A percentile compares a stretch with the other conserved stretches of the same genome.
Evolutionary conservation across 768 basidiomycete genomes (phyloP).

Genomic region (Clitopilus hobsonii): DNA sequence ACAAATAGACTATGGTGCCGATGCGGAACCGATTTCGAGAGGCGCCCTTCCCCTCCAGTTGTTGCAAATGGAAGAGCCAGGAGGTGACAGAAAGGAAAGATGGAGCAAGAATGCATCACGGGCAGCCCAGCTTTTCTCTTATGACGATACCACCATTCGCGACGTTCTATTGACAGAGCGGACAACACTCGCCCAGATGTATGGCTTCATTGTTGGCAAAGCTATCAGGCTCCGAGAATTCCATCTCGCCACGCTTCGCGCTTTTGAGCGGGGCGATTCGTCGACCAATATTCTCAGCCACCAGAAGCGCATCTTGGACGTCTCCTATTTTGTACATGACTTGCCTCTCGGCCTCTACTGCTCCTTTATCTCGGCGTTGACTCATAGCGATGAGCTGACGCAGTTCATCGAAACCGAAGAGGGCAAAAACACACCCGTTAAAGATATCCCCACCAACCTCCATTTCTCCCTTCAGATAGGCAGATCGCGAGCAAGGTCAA

Average conservation of each 20-base stretch:
- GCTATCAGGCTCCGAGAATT: conserved; percentile 59
- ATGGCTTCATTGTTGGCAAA: conserved; percentile 71
- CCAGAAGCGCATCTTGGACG: conserved; percentile 51
- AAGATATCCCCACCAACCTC: conserved; percentile 48
- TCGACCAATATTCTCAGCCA: conserved; percentile 46
- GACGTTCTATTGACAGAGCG: conserved; percentile 66
- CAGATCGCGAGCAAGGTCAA: conserved; percentile 50
- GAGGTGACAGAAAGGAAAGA: conserved; percentile 34
- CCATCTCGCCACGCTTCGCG: conserved; percentile 49
- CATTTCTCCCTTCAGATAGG: conserved; percentile 52
- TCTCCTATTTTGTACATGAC: conserved; percentile 60
- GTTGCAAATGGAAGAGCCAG: conserved; percentile 41
- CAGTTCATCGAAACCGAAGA: conserved; percentile 42
- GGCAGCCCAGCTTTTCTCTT: conserved; percentile 48
- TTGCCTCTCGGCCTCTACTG: conserved; percentile 64
- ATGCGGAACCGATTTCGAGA: conserved; percentile 22
- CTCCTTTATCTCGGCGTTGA: conserved; percentile 53
- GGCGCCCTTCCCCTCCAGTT: conserved; percentile 38
- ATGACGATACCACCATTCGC: conserved; percentile 50
- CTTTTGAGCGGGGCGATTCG: conserved; percentile 34
- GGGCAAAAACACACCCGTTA: conserved; percentile 45
- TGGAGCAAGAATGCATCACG: conserved; percentile 40
- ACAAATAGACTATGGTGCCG: conserved; percentile 50
- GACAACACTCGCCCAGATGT: conserved; percentile 64
- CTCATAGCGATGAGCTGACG: conserved; percentile 53